Percentiles rank a stretch among this genome's conserved stretches.
phyloP scores from a whole-genome alignment of 805 yeast genomes.

The Candida chauliodis region DNA sequence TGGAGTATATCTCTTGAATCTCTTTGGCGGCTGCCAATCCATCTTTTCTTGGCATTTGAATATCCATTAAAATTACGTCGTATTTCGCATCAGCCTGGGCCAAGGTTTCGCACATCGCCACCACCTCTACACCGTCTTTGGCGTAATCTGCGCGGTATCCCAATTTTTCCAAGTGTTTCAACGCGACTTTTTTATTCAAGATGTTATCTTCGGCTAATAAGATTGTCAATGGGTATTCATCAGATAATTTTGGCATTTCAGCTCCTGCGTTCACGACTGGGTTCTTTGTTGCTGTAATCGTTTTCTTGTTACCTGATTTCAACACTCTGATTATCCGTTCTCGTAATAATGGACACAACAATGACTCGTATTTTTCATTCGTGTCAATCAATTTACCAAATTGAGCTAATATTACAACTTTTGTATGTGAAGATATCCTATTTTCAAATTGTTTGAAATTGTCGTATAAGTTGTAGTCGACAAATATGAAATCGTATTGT shows the following conservation, averaged over 20 bases:
- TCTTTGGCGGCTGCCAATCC: constrained; percentile 51
- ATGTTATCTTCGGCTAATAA: constrained; percentile 56
- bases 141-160: constrained; percentile 53
- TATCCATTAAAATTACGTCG: constrained; percentile 55
- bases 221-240: constrained; percentile 40
- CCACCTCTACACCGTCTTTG: constrained; percentile 46
- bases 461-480: constrained; percentile 17
- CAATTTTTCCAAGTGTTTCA: constrained; percentile 44
- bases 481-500: constrained; percentile 17
- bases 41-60: constrained; percentile 54
- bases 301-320: constrained; percentile 2
- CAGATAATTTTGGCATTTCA: constrained; percentile 5
- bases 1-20: constrained; percentile 25
- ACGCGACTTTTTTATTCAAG: constrained; percentile 47
- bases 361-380: constrained; percentile 19
- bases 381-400: constrained; percentile 27
- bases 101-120: constrained; percentile 30
- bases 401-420: constrained; percentile 22
- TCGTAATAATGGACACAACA: constrained; percentile 28
- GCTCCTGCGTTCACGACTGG: not conserved
- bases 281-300: not conserved
- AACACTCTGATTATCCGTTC: constrained; percentile 17
- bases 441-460: constrained; percentile 10
- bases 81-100: constrained; percentile 30
- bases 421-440: constrained; percentile 9